Conservation (phyloP, 140 eudicot genomes). For the Ambrosia hybrid region DNA sequence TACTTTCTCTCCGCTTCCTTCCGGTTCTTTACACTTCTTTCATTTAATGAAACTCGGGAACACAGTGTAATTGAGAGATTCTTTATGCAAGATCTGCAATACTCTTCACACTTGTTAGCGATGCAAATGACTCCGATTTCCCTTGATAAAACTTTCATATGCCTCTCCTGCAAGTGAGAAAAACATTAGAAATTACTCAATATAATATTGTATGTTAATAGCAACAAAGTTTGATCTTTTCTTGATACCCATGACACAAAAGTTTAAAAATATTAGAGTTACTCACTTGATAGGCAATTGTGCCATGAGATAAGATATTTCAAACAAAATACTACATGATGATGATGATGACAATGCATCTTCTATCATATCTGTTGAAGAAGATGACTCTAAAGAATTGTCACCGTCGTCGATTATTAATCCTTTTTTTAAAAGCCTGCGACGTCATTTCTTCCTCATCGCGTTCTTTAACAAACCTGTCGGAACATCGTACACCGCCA, state of each 20-base stretch:
- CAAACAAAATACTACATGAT: conserved; percentile 56
- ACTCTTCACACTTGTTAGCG: conserved; percentile 48
- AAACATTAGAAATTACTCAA: conserved; percentile 8
- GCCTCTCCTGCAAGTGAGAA: conserved; percentile 59
- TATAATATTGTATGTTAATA: neutral
- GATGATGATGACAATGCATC: conserved; percentile 42
- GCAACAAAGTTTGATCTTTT: neutral
- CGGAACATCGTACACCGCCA: conserved; percentile 77
- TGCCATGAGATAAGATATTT: conserved; percentile 74
- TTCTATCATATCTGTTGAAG: conserved; percentile 41
- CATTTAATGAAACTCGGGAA: no score
- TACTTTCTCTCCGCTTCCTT: no score
- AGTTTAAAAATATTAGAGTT: neutral
- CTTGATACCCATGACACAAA: no score
- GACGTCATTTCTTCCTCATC: conserved; percentile 47
- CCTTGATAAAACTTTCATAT: conserved; percentile 69
- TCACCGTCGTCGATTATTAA: conserved; percentile 27
- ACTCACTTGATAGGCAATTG: conserved; percentile 91
- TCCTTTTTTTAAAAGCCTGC: conserved; percentile 52
- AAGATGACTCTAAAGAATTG: conserved; percentile 29
- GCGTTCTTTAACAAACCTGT: conserved; percentile 79
- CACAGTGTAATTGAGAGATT: no score
- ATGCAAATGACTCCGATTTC: conserved; percentile 74
- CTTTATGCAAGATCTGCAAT: conserved; percentile 55
- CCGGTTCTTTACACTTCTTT: no score